A percentile compares a stretch with the other conserved stretches of the same genome.
phyloP scores from a whole-genome alignment of 768 basidiomycete genomes.

The Amanita thiersii region DNA sequence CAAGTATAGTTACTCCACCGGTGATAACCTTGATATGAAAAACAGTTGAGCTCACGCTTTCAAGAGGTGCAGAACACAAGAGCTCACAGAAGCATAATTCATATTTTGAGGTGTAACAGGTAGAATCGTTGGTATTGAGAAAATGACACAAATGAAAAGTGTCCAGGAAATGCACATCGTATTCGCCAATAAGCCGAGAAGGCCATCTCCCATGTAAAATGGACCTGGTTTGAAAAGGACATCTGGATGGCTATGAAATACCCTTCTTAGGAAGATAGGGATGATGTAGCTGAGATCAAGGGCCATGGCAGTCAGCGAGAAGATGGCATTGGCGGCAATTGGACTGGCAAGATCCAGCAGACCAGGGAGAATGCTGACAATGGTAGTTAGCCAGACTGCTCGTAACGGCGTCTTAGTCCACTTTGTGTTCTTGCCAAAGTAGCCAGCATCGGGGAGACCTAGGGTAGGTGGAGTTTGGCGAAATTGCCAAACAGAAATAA shows the following conservation, averaged over 20 bases:
- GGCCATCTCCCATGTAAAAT: constrained; percentile 74
- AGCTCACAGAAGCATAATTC: constrained; percentile 72
- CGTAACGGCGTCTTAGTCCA: constrained; percentile 68
- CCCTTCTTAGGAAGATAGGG: constrained; percentile 67
- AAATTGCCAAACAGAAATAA: no score
- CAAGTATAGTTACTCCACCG: constrained; percentile 41
- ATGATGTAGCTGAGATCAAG: constrained; percentile 77
- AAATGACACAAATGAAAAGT: constrained; percentile 59
- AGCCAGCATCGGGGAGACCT: constrained; percentile 72
- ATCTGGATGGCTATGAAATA: constrained; percentile 67
- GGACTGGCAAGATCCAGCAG: constrained; percentile 72
- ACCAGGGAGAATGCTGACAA: constrained; percentile 61
- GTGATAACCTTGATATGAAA: constrained; percentile 35
- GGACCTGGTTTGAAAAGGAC: constrained; percentile 82
- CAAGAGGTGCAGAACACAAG: background rate
- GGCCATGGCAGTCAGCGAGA: constrained; percentile 74
- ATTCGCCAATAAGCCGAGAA: constrained; percentile 55
- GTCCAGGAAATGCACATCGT: constrained; percentile 63
- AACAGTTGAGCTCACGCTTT: constrained; percentile 1
- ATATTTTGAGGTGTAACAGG: constrained; percentile 69
- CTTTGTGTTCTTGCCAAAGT: constrained; percentile 60
- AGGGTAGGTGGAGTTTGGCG: constrained; percentile 9
- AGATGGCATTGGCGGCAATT: constrained; percentile 73
- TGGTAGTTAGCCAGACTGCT: constrained; percentile 67
- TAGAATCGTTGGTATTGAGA: constrained; percentile 59